A percentile compares a stretch with the other conserved stretches of the same genome.
Evolutionary conservation across 192 early-diverging fungal species (phyloP).

Genomic region (Rhizophagus sp.): DNA sequence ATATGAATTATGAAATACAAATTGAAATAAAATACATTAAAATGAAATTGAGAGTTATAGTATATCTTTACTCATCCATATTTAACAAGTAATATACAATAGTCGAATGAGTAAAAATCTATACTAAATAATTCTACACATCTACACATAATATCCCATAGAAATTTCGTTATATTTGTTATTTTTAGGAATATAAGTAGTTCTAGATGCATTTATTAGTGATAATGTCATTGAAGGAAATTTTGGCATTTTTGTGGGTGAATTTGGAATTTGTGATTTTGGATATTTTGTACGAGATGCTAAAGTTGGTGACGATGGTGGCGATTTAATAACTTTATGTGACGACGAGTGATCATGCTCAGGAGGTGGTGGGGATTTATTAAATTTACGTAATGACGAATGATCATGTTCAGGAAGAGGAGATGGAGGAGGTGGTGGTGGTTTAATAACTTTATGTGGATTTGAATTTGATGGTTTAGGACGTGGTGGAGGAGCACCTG

Average conservation of each 20-base stretch:
- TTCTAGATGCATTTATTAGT: neutral
- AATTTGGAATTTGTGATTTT: neutral
- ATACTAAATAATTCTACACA: no score
- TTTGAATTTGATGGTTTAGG: neutral
- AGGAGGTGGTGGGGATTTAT: no score
- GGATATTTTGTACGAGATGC: neutral
- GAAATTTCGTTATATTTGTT: neutral
- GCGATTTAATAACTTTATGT: neutral
- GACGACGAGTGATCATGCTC: no score
- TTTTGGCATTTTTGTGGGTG: neutral
- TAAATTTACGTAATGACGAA: no score
- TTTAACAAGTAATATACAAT: no score
- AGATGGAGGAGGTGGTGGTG: neutral
- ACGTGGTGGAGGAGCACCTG: neutral
- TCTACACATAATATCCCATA: neutral
- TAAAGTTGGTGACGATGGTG: neutral
- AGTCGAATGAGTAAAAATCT: no score
- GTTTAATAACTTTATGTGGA: neutral
- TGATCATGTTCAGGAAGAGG: no score
- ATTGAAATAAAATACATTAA: no score
- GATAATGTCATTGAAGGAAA: neutral
- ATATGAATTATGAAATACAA: no score
- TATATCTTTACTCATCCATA: no score
- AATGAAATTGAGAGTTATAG: no score
- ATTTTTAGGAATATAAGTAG: neutral